Percentiles rank a stretch among this genome's conserved stretches.
These are phyloP conservation scores for Verticillium albo-atrum DNA, from an alignment of 2,329 filamentous ascomycete species.

Conservation along the genomic window DNA sequence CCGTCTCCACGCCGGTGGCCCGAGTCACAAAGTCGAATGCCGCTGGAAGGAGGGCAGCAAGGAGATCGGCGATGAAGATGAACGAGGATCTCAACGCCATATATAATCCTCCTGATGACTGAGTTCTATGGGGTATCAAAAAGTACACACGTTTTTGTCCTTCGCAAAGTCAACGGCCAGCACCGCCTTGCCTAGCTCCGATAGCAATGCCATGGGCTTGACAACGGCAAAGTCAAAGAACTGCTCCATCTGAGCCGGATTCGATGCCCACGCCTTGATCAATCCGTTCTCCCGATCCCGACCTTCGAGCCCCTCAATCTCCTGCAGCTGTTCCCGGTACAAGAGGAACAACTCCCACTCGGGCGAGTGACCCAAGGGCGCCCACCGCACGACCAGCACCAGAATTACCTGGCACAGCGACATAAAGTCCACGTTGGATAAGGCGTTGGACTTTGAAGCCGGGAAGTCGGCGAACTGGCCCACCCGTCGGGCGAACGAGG, in stretches of 20 bases:
- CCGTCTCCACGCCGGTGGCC: background rate
- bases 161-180: conserved; percentile 34
- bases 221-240: conserved; percentile 49
- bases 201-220: conserved; percentile 40
- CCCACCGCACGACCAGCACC: conserved; percentile 39
- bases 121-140: background rate
- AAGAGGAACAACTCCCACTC: conserved; percentile 40
- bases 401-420: conserved; percentile 50
- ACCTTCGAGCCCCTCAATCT: conserved; percentile 41
- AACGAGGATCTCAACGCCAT: background rate
- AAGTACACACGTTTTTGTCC: background rate
- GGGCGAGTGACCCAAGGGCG: conserved; percentile 34
- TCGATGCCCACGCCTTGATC: conserved; percentile 37
- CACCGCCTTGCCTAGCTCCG: conserved; percentile 38
- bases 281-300: conserved; percentile 38
- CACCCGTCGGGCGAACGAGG: conserved; percentile 17
- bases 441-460: conserved; percentile 17
- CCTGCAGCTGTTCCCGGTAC: conserved; percentile 42
- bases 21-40: background rate
- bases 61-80: background rate
- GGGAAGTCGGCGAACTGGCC: conserved; percentile 15
- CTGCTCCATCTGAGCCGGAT: conserved; percentile 30
- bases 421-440: conserved; percentile 45
- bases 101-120: background rate
- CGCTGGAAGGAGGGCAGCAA: background rate